Evolutionary conservation across 164 flowering plant species (phyloP), one percentile per base, ranked within the genome.

Genomic region (Sextonia rubra): DNA sequence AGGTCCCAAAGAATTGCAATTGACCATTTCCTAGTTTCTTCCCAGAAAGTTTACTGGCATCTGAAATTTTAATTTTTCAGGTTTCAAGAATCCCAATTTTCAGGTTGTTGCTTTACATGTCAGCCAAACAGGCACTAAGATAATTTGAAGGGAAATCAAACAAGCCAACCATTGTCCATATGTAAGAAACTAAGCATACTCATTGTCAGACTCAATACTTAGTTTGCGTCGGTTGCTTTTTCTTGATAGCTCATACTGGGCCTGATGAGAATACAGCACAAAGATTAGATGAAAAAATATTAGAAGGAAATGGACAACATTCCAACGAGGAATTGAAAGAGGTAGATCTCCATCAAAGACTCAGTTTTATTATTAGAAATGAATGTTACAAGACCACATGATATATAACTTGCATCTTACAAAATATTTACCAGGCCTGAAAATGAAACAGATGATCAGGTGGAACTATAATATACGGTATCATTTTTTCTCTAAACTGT

Each of bases 231-330:
- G 83, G 70, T 88, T 81, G 61, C 82, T 77, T 81, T 89, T 93
- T 72, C 70, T 89, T 69, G 82, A 81, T 60, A 94, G 86, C 77
- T 89, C 98, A 79, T 76, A 85, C 66, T 89, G 94, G 66, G 89
- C 94, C 98, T 89, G 85, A 72, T 25, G 62, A 69, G 44, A 72
- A 61, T 64, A 64, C n/a, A 17, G 67, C 1, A 27, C 1, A 18
- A 26, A 11, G 30, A 62, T 64, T 64, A 64, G 30, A 25, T 2
- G 30, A 62, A 5, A 27, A 27, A 25, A 25, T 37, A 37, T 12
- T 27, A 1, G 14, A 64, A 20, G 18, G 27, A 64, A 29, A 27
- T 64, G 67, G 12, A 27, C 44, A 27, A 61, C 8, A 7, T 20
- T 64, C 58, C 1, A 4, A 17, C 58, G 3, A 52, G 44, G 27